Evolutionary conservation across 257 asterid species (phyloP).

Genomic region (Gardenia jasminoides): DNA sequence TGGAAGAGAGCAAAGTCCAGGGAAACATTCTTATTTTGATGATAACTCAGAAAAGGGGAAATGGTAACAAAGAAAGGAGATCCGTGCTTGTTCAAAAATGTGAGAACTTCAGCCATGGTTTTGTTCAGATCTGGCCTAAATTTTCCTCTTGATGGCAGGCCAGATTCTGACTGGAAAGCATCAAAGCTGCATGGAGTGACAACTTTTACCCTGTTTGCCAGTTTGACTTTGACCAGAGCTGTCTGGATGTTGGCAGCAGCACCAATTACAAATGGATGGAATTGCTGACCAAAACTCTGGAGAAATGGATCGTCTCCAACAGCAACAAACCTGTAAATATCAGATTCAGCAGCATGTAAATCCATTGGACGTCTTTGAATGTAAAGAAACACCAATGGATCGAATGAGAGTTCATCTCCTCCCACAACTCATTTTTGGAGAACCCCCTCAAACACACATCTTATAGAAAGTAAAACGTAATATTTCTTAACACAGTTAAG

Average conservation of each 20-base stretch:
- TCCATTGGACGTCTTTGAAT: not conserved
- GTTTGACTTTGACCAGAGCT: slow-evolving; percentile 62
- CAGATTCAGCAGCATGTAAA: slow-evolving; percentile 11
- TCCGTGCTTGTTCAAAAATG: slow-evolving; percentile 51
- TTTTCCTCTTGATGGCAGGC: slow-evolving; percentile 54
- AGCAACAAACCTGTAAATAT: slow-evolving; percentile 55
- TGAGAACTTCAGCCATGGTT: slow-evolving; percentile 72
- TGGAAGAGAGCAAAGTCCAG: slow-evolving; percentile 73
- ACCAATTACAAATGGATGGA: slow-evolving; percentile 67
- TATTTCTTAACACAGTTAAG: not conserved
- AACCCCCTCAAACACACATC: not conserved
- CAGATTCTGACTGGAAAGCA: slow-evolving; percentile 52
- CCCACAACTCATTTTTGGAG: not conserved
- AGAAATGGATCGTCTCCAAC: slow-evolving; percentile 84
- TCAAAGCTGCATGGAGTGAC: slow-evolving; percentile 72
- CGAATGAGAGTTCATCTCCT: not conserved
- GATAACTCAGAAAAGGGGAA: slow-evolving; percentile 62
- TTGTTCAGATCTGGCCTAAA: slow-evolving; percentile 65
- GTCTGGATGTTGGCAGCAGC: slow-evolving; percentile 72
- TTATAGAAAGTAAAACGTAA: not conserved
- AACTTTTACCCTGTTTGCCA: slow-evolving; percentile 61
- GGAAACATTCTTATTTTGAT: slow-evolving; percentile 58
- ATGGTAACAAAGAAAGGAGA: slow-evolving; percentile 71
- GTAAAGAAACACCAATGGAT: not conserved
- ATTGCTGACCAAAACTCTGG: slow-evolving; percentile 58